These are phyloP conservation scores for Melanomma pulvis-pyrius DNA, from an alignment of 495 filamentous ascomycete genomes.

Conservation along the genomic window DNA sequence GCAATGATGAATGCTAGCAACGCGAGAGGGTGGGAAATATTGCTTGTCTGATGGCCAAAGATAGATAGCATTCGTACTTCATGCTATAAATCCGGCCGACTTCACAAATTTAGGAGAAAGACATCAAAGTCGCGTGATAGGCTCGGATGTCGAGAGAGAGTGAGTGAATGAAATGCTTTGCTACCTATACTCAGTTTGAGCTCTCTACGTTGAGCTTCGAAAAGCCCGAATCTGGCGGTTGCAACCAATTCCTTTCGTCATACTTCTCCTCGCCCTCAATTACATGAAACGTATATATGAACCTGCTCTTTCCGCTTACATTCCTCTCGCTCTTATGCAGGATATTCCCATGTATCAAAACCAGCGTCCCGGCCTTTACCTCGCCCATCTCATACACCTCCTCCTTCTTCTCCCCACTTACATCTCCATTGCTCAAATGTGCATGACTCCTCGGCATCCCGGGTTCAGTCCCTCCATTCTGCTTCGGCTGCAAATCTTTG, in stretches of 20 bases:
- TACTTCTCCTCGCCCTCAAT: constrained; percentile 86
- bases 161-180: too few relatives aligned
- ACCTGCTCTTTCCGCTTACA: constrained; percentile 76
- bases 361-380: constrained; percentile 84
- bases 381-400: constrained; percentile 70
- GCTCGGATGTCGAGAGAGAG: too few relatives aligned
- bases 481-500: constrained; percentile 44
- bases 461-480: constrained; percentile 6
- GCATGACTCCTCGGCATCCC: constrained; percentile 9
- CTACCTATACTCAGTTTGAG: background rate
- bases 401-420: constrained; percentile 43
- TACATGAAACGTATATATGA: constrained; percentile 97
- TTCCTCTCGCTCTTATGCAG: constrained; percentile 97
- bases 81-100: too few relatives aligned
- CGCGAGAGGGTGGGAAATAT: too few relatives aligned
- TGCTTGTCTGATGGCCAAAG: too few relatives aligned
- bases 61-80: too few relatives aligned
- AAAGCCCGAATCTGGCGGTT: constrained; percentile 78
- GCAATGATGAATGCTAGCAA: too few relatives aligned
- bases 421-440: constrained; percentile 9
- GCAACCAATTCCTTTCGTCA: constrained; percentile 89
- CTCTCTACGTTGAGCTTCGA: constrained; percentile 57
- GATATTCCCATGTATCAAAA: constrained; percentile 95
- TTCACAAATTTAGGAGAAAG: too few relatives aligned
- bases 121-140: too few relatives aligned